These are phyloP conservation scores for Trichosporon sp. DNA, from an alignment of 1,284 basidiomycete genomes.

Conservation along the genomic window DNA sequence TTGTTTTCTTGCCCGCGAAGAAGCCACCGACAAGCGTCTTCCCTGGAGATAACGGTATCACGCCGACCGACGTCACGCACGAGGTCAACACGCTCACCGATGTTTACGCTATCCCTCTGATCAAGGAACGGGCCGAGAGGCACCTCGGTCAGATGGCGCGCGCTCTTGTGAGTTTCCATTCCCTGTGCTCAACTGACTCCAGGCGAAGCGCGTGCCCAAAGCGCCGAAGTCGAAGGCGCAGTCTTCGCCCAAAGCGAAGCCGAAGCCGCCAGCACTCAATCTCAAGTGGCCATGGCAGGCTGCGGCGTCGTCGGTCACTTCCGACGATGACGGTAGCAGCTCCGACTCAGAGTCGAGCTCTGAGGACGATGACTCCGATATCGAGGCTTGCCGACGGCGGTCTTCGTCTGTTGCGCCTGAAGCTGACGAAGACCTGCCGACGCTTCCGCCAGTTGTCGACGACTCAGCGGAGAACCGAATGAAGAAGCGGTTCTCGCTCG, in stretches of 20 bases:
- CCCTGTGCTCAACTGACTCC: slow-evolving; percentile 11
- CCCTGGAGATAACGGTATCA: slow-evolving; percentile 34
- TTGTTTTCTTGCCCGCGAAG: slow-evolving; percentile 49
- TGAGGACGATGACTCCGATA: slow-evolving; percentile 23
- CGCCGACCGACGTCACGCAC: slow-evolving; percentile 32
- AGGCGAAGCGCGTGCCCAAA: slow-evolving; percentile 36
- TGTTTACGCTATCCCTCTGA: slow-evolving; percentile 49
- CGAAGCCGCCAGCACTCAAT: slow-evolving; percentile 11
- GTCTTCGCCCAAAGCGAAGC: slow-evolving; percentile 25
- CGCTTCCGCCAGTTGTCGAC: slow-evolving; percentile 22
- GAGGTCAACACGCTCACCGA: slow-evolving; percentile 44
- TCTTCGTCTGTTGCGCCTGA: slow-evolving; percentile 38
- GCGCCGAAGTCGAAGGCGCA: slow-evolving; percentile 17
- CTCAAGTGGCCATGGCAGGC: slow-evolving; percentile 17
- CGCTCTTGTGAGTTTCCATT: slow-evolving; percentile 34
- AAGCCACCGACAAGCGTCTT: slow-evolving; percentile 39
- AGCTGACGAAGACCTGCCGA: slow-evolving; percentile 42
- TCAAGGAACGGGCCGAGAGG: slow-evolving; percentile 34
- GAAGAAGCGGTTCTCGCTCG: slow-evolving; percentile 37
- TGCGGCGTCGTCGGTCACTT: slow-evolving; percentile 10
- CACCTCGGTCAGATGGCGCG: slow-evolving; percentile 34
- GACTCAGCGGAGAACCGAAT: slow-evolving; percentile 27
- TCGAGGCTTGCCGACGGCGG: slow-evolving; percentile 23
- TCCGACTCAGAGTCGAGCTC: slow-evolving; percentile 25
- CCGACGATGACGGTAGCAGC: slow-evolving; percentile 23